A percentile compares a stretch with the other conserved stretches of the same genome.
These are phyloP conservation scores for Paraphoma chrysanthemicola DNA, from an alignment of 2,329 filamentous ascomycete species.

Conservation along the genomic window DNA sequence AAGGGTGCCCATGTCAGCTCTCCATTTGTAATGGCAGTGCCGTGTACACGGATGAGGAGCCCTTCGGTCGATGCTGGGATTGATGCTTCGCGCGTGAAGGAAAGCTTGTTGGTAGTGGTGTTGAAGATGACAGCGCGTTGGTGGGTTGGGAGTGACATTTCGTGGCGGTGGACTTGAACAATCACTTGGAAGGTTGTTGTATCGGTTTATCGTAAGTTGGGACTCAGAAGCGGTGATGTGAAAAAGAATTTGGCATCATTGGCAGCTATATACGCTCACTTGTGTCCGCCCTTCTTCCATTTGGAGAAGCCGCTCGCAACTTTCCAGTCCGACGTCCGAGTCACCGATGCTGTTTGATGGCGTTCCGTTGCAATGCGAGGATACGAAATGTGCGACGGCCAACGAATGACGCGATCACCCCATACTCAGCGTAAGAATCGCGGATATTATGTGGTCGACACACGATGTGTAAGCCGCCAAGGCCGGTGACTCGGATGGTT, in stretches of 20 bases:
- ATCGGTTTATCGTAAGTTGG: too few relatives aligned
- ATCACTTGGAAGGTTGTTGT: too few relatives aligned
- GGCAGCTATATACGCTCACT: background rate
- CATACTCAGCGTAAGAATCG: too few relatives aligned
- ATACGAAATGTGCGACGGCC: background rate
- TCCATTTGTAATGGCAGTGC: constrained; percentile 51
- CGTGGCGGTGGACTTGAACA: too few relatives aligned
- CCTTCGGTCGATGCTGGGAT: constrained; percentile 24
- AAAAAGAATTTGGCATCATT: too few relatives aligned
- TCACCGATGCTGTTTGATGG: background rate
- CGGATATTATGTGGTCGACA: background rate
- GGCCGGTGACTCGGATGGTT: background rate
- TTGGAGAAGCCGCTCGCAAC: background rate
- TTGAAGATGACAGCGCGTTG: constrained; percentile 29
- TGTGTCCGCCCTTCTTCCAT: background rate
- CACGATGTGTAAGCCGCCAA: background rate
- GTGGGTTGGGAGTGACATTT: constrained; percentile 11
- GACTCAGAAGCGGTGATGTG: too few relatives aligned
- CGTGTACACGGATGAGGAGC: constrained; percentile 52
- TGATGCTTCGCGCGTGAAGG: constrained; percentile 12
- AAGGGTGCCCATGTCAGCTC: constrained; percentile 52
- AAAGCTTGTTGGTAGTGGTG: constrained; percentile 15
- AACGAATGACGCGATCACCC: background rate
- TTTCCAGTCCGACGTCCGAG: background rate
- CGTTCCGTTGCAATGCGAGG: background rate